These are phyloP conservation scores for Neurospora sp. DNA, from an alignment of 495 filamentous ascomycete genomes.

Conservation along the genomic window DNA sequence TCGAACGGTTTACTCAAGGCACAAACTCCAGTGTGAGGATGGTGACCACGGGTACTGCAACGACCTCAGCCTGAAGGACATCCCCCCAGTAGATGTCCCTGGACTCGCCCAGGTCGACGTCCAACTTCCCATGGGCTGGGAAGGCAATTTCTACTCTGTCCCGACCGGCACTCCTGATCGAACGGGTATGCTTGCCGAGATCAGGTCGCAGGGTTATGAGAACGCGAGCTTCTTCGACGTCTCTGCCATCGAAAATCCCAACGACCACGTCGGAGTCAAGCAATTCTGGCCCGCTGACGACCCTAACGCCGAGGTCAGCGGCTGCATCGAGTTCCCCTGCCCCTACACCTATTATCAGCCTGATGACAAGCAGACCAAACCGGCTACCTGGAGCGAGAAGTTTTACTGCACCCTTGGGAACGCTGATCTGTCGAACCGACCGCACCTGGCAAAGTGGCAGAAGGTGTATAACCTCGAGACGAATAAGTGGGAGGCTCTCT, in stretches of 20 bases:
- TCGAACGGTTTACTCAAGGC: conserved; percentile 35
- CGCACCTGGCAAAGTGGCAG: neutral
- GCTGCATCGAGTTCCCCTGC: conserved; percentile 40
- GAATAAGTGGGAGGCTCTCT: neutral
- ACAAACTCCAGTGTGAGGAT: neutral
- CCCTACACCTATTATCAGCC: conserved; percentile 37
- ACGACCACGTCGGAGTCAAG: conserved; percentile 36
- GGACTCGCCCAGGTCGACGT: conserved; percentile 20
- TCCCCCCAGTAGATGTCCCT: conserved; percentile 20
- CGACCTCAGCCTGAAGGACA: conserved; percentile 13
- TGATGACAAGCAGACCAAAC: conserved; percentile 38
- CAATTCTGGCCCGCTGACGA: conserved; percentile 30
- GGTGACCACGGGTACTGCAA: neutral
- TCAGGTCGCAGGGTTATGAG: conserved; percentile 34
- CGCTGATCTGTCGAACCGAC: neutral
- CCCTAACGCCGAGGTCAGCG: conserved; percentile 21
- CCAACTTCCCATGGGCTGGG: conserved; percentile 31
- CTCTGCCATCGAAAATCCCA: conserved; percentile 42
- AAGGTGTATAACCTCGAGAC: neutral
- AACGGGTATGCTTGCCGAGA: conserved; percentile 44
- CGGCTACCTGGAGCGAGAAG: conserved; percentile 22
- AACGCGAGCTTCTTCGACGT: conserved; percentile 41
- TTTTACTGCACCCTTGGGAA: conserved; percentile 32
- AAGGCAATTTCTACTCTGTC: conserved; percentile 39
- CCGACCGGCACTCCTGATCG: conserved; percentile 22